phyloP scores from a whole-genome alignment of 768 basidiomycete genomes.

The Amanita rimosa region DNA sequence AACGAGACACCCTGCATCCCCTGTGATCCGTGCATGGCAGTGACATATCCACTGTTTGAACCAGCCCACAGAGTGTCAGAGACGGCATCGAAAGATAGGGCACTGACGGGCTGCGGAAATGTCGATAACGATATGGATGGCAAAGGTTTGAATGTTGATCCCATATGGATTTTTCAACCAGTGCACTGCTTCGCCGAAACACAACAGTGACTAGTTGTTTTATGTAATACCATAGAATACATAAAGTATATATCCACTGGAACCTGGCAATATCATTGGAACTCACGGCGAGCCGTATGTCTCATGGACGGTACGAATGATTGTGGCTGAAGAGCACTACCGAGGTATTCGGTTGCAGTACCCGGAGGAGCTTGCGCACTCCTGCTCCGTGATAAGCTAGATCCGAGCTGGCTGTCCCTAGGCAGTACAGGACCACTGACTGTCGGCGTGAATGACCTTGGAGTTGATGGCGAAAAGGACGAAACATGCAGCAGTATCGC shows the following conservation, averaged over 20 bases:
- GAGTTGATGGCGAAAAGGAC: slow-evolving; percentile 54
- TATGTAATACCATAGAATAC: not conserved
- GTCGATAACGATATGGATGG: slow-evolving; percentile 19
- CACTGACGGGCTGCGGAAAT: slow-evolving; percentile 48
- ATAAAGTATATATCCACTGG: not conserved
- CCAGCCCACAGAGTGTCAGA: slow-evolving; percentile 89
- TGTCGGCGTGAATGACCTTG: slow-evolving; percentile 47
- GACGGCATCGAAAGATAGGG: slow-evolving; percentile 82
- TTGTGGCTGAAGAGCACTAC: slow-evolving; percentile 10
- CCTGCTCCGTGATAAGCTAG: slow-evolving; percentile 47
- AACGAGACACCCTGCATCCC: slow-evolving; percentile 65
- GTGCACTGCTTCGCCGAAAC: not conserved
- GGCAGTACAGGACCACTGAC: slow-evolving; percentile 21
- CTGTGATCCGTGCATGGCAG: slow-evolving; percentile 52
- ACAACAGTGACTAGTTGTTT: not conserved
- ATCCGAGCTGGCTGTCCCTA: slow-evolving; percentile 40
- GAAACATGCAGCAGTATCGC: slow-evolving; percentile 81
- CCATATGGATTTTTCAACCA: slow-evolving; percentile 7
- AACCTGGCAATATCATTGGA: not conserved
- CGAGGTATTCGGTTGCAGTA: not conserved
- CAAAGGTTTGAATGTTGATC: slow-evolving; percentile 21
- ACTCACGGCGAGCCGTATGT: slow-evolving; percentile 1
- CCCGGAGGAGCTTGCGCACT: slow-evolving; percentile 37
- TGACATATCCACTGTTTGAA: slow-evolving; percentile 54
- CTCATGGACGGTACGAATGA: slow-evolving; percentile 11